Conservation (phyloP, 2,329 filamentous ascomycete genomes). For the Ambrosiella cleistominuta region DNA sequence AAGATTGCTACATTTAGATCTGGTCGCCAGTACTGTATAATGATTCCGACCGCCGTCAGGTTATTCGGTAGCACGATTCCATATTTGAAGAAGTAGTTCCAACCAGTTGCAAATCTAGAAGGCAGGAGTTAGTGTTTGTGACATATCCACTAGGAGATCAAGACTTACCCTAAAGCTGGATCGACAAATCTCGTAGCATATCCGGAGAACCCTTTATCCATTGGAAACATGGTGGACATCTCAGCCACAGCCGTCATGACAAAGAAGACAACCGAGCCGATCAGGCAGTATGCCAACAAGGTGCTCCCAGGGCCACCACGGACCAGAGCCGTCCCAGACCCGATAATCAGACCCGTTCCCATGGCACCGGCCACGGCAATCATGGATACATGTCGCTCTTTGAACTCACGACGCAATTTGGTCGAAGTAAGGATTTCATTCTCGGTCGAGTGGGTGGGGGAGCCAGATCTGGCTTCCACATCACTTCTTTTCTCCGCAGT, state of each 20-base stretch:
- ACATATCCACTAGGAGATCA: background rate
- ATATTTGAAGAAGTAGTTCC: conserved; percentile 22
- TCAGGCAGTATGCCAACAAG: conserved; percentile 24
- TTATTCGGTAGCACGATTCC: conserved; percentile 23
- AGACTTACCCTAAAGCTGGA: conserved; percentile 18
- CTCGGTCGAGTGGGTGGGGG: background rate
- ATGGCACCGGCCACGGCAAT: conserved; percentile 24
- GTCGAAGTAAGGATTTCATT: background rate
- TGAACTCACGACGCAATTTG: conserved; percentile 13
- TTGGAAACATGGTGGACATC: conserved; percentile 18
- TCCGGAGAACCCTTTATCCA: conserved; percentile 18
- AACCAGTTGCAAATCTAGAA: conserved; percentile 25
- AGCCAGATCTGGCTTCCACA: background rate
- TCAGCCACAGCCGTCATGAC: conserved; percentile 32
- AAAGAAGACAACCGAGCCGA: conserved; percentile 33
- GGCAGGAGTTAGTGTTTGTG: background rate
- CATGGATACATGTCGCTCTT: conserved; percentile 20
- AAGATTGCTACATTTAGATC: conserved; percentile 23
- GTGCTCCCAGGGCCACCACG: conserved; percentile 27
- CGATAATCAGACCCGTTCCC: conserved; percentile 30
- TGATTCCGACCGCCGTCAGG: conserved; percentile 22
- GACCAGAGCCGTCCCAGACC: conserved; percentile 31
- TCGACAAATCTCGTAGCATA: conserved; percentile 19
- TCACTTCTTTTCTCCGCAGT: background rate
- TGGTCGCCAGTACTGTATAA: conserved; percentile 22